Evolutionary conservation across 2,329 filamentous ascomycete genomes (phyloP).

Genomic region (Fusarium tuaranense): DNA sequence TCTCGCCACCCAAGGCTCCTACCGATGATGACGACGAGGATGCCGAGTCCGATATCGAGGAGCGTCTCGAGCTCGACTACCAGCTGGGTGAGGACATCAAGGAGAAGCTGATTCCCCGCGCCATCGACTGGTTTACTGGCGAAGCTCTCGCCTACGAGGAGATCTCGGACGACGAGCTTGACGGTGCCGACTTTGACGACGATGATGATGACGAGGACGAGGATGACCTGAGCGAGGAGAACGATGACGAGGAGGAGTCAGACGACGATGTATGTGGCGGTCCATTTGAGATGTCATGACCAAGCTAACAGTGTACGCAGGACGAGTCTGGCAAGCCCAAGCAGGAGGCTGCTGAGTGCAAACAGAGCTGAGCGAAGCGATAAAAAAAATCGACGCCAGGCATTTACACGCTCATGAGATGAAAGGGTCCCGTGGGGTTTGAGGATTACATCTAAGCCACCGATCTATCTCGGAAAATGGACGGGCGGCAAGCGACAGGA

Average conservation of each 20-base stretch:
- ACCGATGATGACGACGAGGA: constrained; percentile 79
- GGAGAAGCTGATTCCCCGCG: constrained; percentile 98
- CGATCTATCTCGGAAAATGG: constrained; percentile 34
- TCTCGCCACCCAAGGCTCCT: constrained; percentile 92
- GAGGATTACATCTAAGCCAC: constrained; percentile 41
- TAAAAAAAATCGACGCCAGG: constrained; percentile 51
- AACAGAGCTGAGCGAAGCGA: constrained; percentile 79
- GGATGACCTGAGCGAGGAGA: constrained; percentile 84
- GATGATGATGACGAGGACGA: constrained; percentile 96
- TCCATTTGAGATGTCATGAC: background rate
- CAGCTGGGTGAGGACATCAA: constrained; percentile 99
- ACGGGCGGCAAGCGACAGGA: constrained; percentile 37
- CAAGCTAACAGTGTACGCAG: constrained; percentile 57
- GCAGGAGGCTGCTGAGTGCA: constrained; percentile 95
- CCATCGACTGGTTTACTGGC: constrained; percentile 99
- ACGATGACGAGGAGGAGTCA: constrained; percentile 85
- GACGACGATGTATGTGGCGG: constrained; percentile 77
- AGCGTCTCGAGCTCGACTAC: constrained; percentile 97
- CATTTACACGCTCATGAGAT: constrained; percentile 41
- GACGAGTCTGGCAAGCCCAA: constrained; percentile 91
- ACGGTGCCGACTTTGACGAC: constrained; percentile 86
- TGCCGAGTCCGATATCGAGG: constrained; percentile 91
- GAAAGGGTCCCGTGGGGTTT: constrained; percentile 40
- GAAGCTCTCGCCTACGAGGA: constrained; percentile 98
- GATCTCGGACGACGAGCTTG: constrained; percentile 83